These are phyloP conservation scores for Venturia aucupariae DNA, from an alignment of 2,329 filamentous ascomycete genomes.

Conservation along the genomic window DNA sequence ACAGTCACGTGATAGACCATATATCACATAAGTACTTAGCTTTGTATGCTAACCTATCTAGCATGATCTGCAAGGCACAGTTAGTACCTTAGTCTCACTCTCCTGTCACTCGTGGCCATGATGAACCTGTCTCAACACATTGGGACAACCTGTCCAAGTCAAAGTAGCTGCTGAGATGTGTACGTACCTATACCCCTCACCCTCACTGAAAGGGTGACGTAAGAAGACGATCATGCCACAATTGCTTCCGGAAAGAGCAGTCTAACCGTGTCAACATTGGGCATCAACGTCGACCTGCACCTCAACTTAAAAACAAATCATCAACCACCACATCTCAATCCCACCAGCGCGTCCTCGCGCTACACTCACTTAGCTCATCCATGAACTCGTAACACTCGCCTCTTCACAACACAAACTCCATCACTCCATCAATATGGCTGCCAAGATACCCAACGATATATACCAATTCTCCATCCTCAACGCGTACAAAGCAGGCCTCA, in stretches of 20 bases:
- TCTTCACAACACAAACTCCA: not conserved
- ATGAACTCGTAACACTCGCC: not conserved
- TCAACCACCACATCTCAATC: not conserved
- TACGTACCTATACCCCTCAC: too few species aligned
- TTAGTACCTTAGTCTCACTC: too few species aligned
- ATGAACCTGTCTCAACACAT: too few species aligned
- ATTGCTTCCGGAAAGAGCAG: not conserved
- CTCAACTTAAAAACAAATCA: not conserved
- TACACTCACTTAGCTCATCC: not conserved
- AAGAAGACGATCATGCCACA: not conserved
- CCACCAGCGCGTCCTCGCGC: not conserved
- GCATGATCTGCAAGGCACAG: too few species aligned
- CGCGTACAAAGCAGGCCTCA: constrained; percentile 30
- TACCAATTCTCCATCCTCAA: constrained; percentile 34
- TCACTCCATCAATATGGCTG: constrained; percentile 24
- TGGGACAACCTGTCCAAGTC: too few species aligned
- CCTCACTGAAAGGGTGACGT: not conserved
- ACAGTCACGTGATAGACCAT: too few species aligned
- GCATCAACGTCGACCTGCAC: not conserved
- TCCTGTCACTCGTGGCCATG: too few species aligned
- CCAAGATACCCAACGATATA: constrained; percentile 36
- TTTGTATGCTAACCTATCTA: too few species aligned
- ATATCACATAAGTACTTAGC: too few species aligned
- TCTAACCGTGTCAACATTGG: not conserved
- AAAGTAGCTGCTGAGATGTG: too few species aligned